These are phyloP conservation scores for Lophiostoma macrostomum DNA, from an alignment of 495 filamentous ascomycete species.

Conservation along the genomic window DNA sequence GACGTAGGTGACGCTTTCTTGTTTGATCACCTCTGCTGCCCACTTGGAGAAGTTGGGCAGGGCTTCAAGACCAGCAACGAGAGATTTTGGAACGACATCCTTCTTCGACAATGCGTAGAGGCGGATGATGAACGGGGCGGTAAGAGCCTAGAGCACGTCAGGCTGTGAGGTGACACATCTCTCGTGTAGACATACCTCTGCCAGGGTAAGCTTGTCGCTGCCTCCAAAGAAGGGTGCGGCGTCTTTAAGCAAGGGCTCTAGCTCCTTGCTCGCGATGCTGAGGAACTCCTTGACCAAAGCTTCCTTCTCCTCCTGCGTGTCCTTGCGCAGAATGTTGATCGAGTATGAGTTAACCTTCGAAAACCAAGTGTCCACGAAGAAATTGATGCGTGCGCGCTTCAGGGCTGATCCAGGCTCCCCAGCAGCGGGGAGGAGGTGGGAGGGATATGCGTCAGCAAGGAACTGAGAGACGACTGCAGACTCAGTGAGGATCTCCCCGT, in stretches of 20 bases:
- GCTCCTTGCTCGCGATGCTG: constrained; percentile 61
- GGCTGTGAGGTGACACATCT: neutral
- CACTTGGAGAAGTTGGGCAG: constrained; percentile 67
- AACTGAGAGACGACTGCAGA: constrained; percentile 72
- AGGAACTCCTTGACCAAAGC: constrained; percentile 46
- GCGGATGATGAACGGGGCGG: constrained; percentile 66
- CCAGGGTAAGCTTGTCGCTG: constrained; percentile 67
- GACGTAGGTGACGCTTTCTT: constrained; percentile 67
- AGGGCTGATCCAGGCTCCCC: constrained; percentile 43
- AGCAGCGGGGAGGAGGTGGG: constrained; percentile 53
- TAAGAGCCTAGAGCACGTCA: constrained; percentile 51
- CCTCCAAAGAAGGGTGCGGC: constrained; percentile 81
- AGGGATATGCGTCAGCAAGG: constrained; percentile 59
- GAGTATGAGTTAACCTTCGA: constrained; percentile 56
- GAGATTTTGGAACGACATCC: constrained; percentile 51
- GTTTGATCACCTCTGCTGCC: constrained; percentile 57
- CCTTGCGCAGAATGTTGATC: constrained; percentile 44
- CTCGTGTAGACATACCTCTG: constrained; percentile 58
- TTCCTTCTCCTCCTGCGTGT: constrained; percentile 44
- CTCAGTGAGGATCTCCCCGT: constrained; percentile 66
- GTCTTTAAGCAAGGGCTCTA: constrained; percentile 67
- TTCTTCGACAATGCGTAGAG: constrained; percentile 50
- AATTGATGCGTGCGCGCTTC: constrained; percentile 63
- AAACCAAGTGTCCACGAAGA: constrained; percentile 75
- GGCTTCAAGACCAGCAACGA: constrained; percentile 47